Evolutionary conservation across 2,329 filamentous ascomycete species (phyloP).

Genomic region (Oidium heveae): DNA sequence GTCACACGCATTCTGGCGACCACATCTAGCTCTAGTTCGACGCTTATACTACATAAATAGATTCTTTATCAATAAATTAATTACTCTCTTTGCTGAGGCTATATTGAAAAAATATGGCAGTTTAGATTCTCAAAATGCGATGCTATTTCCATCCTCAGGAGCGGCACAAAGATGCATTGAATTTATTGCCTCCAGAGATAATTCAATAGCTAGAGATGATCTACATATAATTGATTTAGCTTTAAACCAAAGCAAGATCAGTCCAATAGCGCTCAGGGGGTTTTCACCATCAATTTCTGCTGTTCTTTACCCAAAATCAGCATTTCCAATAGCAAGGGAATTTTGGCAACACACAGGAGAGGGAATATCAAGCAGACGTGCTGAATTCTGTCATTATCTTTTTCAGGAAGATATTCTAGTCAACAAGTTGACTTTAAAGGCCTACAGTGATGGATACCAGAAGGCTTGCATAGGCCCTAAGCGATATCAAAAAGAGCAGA

Average conservation of each 20-base stretch:
- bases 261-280: conserved; percentile 24
- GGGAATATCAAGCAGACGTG: conserved; percentile 70
- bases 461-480: conserved; percentile 39
- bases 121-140: conserved; percentile 37
- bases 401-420: conserved; percentile 44
- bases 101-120: conserved; percentile 39
- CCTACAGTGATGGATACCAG: conserved; percentile 6
- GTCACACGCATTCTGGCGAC: background rate
- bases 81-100: conserved; percentile 44
- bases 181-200: conserved; percentile 40
- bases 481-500: conserved; percentile 45
- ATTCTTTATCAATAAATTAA: conserved; percentile 77
- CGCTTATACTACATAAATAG: conserved; percentile 18
- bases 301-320: conserved; percentile 42
- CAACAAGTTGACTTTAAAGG: conserved; percentile 16
- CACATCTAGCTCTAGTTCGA: background rate
- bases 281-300: conserved; percentile 36
- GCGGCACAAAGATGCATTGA: conserved; percentile 47
- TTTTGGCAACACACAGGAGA: conserved; percentile 97
- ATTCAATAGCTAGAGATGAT: conserved; percentile 22
- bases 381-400: conserved; percentile 64
- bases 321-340: conserved; percentile 56
- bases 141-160: conserved; percentile 54
- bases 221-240: conserved; percentile 36
- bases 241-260: conserved; percentile 28